These are phyloP conservation scores for Fusarium nematophilum DNA, from an alignment of 2,329 filamentous ascomycete species.

Conservation along the genomic window DNA sequence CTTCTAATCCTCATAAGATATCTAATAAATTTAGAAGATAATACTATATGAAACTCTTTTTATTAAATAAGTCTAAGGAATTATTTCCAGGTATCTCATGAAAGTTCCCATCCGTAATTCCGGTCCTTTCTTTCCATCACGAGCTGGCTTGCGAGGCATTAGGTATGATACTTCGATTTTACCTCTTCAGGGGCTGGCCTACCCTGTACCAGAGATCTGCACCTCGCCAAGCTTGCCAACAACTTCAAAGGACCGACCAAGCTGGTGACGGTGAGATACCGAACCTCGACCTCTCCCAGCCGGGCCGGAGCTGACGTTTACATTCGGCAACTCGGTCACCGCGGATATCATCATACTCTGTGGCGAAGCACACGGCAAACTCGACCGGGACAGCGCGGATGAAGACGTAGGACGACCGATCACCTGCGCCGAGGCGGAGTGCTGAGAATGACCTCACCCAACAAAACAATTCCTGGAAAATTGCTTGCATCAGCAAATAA, in stretches of 20 bases:
- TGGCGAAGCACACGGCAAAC: too few species aligned
- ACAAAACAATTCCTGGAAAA: background rate
- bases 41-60: too few species aligned
- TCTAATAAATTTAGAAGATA: too few species aligned
- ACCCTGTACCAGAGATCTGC: slow-evolving; percentile 23
- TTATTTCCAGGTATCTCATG: too few species aligned
- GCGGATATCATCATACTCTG: slow-evolving; percentile 6
- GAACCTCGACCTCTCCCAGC: slow-evolving; percentile 9
- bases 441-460: slow-evolving; percentile 2
- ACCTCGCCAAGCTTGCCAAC: background rate
- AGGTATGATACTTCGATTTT: too few species aligned
- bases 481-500: background rate
- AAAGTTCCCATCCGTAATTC: too few species aligned
- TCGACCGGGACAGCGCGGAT: too few species aligned
- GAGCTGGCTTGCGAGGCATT: too few species aligned
- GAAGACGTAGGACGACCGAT: background rate
- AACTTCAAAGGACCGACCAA: background rate
- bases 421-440: slow-evolving; percentile 3
- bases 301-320: slow-evolving; percentile 16
- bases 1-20: too few species aligned
- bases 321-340: slow-evolving; percentile 14
- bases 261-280: slow-evolving; percentile 24
- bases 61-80: too few species aligned
- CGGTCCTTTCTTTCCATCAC: too few species aligned
- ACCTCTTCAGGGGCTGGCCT: too few species aligned